Percentiles rank a stretch among this genome's conserved stretches.
Evolutionary conservation across 257 asterid species (phyloP).

Genomic region (Petunia axillaris): DNA sequence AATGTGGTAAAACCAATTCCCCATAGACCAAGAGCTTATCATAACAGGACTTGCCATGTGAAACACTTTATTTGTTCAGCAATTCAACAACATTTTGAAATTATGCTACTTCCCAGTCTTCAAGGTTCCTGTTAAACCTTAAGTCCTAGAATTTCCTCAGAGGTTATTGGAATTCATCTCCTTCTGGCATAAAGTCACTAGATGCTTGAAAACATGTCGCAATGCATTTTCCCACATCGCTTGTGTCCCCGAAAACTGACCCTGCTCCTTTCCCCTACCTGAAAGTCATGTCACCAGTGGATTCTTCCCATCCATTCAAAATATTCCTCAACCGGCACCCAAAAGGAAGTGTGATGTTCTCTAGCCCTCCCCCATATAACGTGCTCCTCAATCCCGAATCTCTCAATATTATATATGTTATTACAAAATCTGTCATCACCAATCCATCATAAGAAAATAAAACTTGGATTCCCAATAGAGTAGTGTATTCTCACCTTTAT

Average conservation of each 20-base stretch:
- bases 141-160: background rate
- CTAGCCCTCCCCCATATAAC: background rate
- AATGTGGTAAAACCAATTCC: background rate
- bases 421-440: background rate
- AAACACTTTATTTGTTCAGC: background rate
- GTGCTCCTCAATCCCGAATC: background rate
- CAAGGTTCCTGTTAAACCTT: background rate
- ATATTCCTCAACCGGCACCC: conserved; percentile 6
- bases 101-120: background rate
- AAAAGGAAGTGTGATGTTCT: background rate
- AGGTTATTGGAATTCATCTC: background rate
- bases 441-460: background rate
- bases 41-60: background rate
- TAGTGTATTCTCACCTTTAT: conserved; percentile 2
- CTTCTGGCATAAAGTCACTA: background rate
- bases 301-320: background rate
- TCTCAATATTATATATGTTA: background rate
- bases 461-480: background rate
- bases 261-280: background rate
- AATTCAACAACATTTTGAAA: background rate
- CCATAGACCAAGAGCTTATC: conserved; percentile 3
- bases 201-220: background rate
- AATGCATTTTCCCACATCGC: background rate
- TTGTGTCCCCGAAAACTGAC: conserved; percentile 3
- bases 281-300: background rate